Evolutionary conservation across 768 basidiomycete genomes (phyloP), one percentile per base, ranked within the genome.

Genomic region (Leccinum incarnatum): DNA sequence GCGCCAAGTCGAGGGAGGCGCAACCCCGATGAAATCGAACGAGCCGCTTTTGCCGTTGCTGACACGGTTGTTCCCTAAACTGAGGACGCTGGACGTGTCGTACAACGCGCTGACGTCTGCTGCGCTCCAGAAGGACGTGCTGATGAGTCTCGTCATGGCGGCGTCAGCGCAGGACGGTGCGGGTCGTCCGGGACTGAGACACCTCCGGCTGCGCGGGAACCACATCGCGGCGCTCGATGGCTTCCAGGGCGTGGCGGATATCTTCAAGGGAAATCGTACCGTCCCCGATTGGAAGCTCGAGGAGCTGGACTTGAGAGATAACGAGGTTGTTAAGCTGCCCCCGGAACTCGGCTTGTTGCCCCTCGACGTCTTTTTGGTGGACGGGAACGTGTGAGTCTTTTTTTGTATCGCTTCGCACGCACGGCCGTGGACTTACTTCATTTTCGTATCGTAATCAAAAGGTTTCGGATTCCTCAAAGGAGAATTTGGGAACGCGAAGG

Each of bases 401-500:
- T 32, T 50, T 30, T 0, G 4, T 15, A 9, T 55, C 17, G 23
- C n/a, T 30, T 32, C 12, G 11, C 15, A 10, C 49, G 25, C 29
- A 10, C 8, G 15, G 23, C 19, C 5, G 19, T 32, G n/a, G 12
- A 17, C 29, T 29, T 8, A 30, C 7, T 5, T 21, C n/a, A 8
- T n/a, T 21, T 27, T 57, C 17, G n/a, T 9, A n/a, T 40, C 40
- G 17, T 19, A 11, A 45, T 45, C 4, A 46, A 53, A 17, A 92
- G 90, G 14, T 94, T 94, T 78, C 87, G 91, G 29, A 85, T 91
- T 19, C 91, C 91, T 0, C 84, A 86, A 58, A 78, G 91, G 61
- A 79, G 87, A 21, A 86, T 94, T 10, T 94, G 91, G 91, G 92
- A 93, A 69, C 78, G 90, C 49, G 91, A 93, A 67, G 91, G 91